Conservation (phyloP, 306 rosid species). For the Castanea sativa region DNA sequence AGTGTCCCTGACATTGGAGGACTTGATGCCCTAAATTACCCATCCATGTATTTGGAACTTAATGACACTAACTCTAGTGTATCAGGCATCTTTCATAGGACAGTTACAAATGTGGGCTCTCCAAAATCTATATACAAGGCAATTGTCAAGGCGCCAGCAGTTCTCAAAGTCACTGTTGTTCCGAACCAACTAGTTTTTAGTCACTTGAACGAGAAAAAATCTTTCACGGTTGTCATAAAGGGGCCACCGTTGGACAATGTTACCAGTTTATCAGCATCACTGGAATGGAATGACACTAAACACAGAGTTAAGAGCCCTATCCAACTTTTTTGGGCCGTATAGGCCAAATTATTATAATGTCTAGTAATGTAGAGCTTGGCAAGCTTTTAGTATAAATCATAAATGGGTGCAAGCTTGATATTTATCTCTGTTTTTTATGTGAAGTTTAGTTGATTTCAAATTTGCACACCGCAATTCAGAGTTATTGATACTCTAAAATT, state of each 20-base stretch:
- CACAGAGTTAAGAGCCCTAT: slow-evolving; percentile 63
- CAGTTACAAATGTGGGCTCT: slow-evolving; percentile 58
- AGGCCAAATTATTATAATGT: too few species aligned
- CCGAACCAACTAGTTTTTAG: slow-evolving; percentile 38
- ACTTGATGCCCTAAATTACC: slow-evolving; percentile 75
- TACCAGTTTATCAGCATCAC: slow-evolving; percentile 25
- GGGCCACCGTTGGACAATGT: slow-evolving; percentile 32
- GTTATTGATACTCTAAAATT: too few species aligned
- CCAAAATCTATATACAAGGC: slow-evolving; percentile 51
- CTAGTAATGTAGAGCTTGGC: too few species aligned
- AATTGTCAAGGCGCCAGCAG: background rate
- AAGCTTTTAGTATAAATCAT: too few species aligned
- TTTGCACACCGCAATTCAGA: too few species aligned
- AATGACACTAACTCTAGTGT: slow-evolving; percentile 1
- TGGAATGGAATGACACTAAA: slow-evolving; percentile 60
- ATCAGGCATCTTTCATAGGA: slow-evolving; percentile 52
- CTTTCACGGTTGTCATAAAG: slow-evolving; percentile 51
- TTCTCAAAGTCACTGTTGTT: slow-evolving; percentile 32
- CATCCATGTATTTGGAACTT: slow-evolving; percentile 51
- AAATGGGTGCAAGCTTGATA: too few species aligned
- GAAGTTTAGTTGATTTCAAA: too few species aligned
- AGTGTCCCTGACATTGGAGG: too few species aligned
- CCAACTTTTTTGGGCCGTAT: slow-evolving; percentile 5
- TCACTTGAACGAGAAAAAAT: slow-evolving; percentile 19
- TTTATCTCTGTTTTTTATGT: too few species aligned